These are phyloP conservation scores for Hymenoscyphus scutula DNA, from an alignment of 2,329 filamentous ascomycete genomes.

Conservation along the genomic window DNA sequence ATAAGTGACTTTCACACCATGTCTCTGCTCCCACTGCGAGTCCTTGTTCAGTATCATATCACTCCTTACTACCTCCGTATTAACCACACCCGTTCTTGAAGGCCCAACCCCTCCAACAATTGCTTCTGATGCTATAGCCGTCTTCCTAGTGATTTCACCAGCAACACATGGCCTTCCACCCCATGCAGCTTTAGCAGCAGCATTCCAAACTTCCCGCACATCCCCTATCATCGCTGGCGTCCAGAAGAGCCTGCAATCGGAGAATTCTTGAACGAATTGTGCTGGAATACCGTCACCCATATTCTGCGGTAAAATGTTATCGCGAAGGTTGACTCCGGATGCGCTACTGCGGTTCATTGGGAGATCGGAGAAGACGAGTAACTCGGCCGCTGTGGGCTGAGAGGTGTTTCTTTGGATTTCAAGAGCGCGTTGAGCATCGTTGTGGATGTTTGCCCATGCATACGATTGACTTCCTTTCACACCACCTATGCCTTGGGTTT, in stretches of 20 bases:
- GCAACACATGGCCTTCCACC: conserved; percentile 39
- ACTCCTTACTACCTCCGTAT: conserved; percentile 13
- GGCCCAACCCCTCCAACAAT: not conserved
- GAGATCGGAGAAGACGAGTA: conserved; percentile 15
- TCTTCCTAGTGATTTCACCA: conserved; percentile 21
- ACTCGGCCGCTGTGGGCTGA: conserved; percentile 19
- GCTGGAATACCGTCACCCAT: conserved; percentile 43
- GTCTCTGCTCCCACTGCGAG: conserved; percentile 7
- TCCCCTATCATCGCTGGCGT: conserved; percentile 52
- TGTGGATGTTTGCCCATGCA: conserved; percentile 23
- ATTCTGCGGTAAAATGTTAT: conserved; percentile 37
- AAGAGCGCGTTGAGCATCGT: conserved; percentile 20
- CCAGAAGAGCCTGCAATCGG: conserved; percentile 60
- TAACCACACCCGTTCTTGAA: not conserved
- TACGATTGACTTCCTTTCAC: conserved; percentile 52
- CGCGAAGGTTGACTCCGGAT: conserved; percentile 43
- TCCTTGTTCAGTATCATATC: conserved; percentile 8
- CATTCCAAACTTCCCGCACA: conserved; percentile 51
- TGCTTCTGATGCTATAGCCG: not conserved
- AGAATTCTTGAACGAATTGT: conserved; percentile 60
- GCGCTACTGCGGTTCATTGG: conserved; percentile 32
- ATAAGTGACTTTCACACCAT: conserved; percentile 12
- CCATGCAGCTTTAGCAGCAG: conserved; percentile 42
- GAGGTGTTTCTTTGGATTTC: conserved; percentile 10
- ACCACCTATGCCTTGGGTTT: conserved; percentile 66